phyloP scores from a whole-genome alignment of 768 basidiomycete genomes.

The Hypholoma sublateritium region DNA sequence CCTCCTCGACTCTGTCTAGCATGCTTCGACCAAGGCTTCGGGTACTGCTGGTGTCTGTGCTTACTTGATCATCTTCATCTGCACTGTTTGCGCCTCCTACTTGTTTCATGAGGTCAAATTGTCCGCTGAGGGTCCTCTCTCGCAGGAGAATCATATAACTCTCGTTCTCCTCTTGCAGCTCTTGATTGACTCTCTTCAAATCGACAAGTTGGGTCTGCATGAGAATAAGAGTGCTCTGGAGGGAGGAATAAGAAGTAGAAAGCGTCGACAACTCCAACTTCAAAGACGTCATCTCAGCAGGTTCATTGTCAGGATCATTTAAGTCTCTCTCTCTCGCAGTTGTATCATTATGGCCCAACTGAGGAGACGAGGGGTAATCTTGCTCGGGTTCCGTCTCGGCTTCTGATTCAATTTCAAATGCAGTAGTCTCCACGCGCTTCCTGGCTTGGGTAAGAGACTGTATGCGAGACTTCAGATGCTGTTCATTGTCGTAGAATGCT shows the following conservation, averaged over 20 bases:
- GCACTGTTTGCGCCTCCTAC: slow-evolving; percentile 48
- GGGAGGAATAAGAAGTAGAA: slow-evolving; percentile 78
- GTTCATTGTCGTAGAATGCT: slow-evolving; percentile 90
- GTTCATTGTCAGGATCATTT: slow-evolving; percentile 69
- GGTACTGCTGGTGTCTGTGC: slow-evolving; percentile 53
- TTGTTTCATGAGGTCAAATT: slow-evolving; percentile 75
- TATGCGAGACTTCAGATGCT: slow-evolving; percentile 89
- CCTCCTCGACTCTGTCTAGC: slow-evolving; percentile 66
- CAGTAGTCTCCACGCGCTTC: slow-evolving; percentile 46
- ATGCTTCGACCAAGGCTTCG: slow-evolving; percentile 56
- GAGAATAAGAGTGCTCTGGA: slow-evolving; percentile 83
- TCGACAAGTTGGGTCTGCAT: slow-evolving; percentile 85
- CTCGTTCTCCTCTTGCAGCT: slow-evolving; percentile 94
- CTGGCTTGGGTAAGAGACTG: slow-evolving; percentile 72
- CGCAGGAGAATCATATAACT: slow-evolving; percentile 92
- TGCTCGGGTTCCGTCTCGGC: slow-evolving; percentile 31
- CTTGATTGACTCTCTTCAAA: slow-evolving; percentile 83
- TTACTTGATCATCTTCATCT: slow-evolving; percentile 41
- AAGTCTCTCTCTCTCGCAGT: slow-evolving; percentile 39
- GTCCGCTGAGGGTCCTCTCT: slow-evolving; percentile 89
- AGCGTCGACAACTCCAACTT: slow-evolving; percentile 84
- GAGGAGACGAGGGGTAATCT: slow-evolving; percentile 15
- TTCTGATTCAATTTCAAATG: slow-evolving; percentile 42
- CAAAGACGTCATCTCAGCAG: slow-evolving; percentile 86
- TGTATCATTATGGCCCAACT: slow-evolving; percentile 13